Evolutionary conservation across 768 basidiomycete species (phyloP).

Genomic region (Russula olivacea): DNA sequence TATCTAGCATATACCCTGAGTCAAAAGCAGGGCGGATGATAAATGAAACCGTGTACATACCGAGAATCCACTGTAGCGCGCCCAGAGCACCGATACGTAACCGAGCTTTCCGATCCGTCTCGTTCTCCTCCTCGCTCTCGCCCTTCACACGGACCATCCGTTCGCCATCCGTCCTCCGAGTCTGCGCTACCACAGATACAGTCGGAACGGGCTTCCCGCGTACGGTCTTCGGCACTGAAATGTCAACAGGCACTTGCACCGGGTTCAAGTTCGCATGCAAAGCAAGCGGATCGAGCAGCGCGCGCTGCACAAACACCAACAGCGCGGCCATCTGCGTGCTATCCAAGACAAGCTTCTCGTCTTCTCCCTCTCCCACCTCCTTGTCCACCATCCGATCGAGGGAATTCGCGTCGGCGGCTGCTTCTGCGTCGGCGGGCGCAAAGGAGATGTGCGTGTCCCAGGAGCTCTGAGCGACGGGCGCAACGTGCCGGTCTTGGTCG

Average conservation of each 20-base stretch:
- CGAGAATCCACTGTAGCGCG: conserved; percentile 54
- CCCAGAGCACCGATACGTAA: conserved; percentile 65
- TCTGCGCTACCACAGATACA: conserved; percentile 20
- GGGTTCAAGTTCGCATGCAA: conserved; percentile 63
- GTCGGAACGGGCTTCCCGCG: conserved; percentile 32
- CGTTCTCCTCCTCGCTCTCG: conserved; percentile 63
- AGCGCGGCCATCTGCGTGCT: conserved; percentile 35
- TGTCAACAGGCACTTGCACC: conserved; percentile 38
- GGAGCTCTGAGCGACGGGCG: conserved; percentile 42
- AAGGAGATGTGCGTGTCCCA: conserved; percentile 43
- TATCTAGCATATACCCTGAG: conserved; percentile 12
- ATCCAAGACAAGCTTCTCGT: conserved; percentile 32
- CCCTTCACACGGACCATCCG: conserved; percentile 36
- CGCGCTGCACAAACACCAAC: conserved; percentile 46
- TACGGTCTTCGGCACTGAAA: conserved; percentile 31
- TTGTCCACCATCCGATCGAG: not conserved
- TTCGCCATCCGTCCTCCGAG: conserved; percentile 32
- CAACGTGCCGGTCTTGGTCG: conserved; percentile 64
- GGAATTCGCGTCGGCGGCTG: not conserved
- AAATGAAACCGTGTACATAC: conserved; percentile 35
- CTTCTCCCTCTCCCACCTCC: conserved; percentile 16
- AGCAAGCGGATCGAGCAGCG: conserved; percentile 55
- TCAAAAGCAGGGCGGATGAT: not conserved
- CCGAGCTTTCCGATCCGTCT: conserved; percentile 62
- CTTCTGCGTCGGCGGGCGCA: not conserved